Evolutionary conservation across 164 flowering plant species (phyloP).

Genomic region (Litsea cubeba): DNA sequence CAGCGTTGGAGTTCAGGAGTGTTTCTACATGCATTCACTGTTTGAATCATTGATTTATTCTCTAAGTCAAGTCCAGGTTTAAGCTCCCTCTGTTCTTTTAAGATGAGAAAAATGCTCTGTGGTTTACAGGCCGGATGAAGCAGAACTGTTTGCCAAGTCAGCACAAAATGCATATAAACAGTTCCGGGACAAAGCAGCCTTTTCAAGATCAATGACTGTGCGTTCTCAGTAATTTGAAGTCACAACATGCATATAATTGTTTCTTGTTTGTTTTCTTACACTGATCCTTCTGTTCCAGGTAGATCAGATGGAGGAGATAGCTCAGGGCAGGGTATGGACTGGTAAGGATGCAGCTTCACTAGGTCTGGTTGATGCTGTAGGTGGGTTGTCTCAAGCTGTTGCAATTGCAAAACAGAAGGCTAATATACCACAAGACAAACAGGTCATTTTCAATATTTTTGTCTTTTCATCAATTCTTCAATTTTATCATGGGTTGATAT

Average conservation of each 20-base stretch:
- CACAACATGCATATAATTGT: not conserved
- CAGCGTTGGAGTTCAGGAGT: too few relatives aligned
- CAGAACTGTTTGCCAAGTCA: constrained; percentile 79
- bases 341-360: constrained; percentile 86
- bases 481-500: not conserved
- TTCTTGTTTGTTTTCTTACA: constrained; percentile 1
- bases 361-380: constrained; percentile 92
- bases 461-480: not conserved
- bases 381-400: constrained; percentile 82
- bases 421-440: constrained; percentile 62
- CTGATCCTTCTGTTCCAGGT: constrained; percentile 33
- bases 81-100: too few relatives aligned
- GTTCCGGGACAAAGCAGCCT: constrained; percentile 91
- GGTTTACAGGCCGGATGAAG: constrained; percentile 77
- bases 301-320: constrained; percentile 84
- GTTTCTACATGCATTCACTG: too few relatives aligned
- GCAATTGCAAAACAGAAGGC: constrained; percentile 93
- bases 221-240: constrained; percentile 7
- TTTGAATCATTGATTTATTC: too few relatives aligned
- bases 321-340: constrained; percentile 97
- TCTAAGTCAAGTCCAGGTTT: too few relatives aligned
- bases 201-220: constrained; percentile 93
- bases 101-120: too few relatives aligned
- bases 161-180: constrained; percentile 67
- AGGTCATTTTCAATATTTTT: constrained; percentile 27